Evolutionary conservation across 1,139 yeast species (phyloP).

Genomic region (Geotrichum cucujoidarum): DNA sequence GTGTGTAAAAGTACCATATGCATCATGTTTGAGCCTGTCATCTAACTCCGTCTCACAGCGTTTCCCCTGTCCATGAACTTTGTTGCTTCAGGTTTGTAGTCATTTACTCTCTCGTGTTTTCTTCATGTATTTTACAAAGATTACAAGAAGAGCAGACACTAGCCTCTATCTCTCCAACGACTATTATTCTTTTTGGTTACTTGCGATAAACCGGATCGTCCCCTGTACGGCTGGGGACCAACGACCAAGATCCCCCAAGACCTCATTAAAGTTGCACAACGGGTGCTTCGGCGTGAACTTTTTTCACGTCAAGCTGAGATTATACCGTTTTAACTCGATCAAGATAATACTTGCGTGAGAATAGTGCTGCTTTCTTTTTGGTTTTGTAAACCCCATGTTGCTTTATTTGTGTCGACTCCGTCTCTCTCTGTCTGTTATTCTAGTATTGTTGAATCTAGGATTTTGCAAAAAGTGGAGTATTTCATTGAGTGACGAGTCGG

Average conservation of each 20-base stretch:
- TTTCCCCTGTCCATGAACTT: conserved; percentile 80
- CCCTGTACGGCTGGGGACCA: no score
- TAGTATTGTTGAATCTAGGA: no score
- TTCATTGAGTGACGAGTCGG: no score
- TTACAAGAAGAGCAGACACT: conserved; percentile 5
- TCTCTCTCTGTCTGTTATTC: no score
- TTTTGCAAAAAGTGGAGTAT: no score
- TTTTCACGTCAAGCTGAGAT: conserved; percentile 51
- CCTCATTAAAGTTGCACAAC: conserved; percentile 32
- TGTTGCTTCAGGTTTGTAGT: conserved; percentile 80
- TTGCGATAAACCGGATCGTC: no score
- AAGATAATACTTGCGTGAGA: conserved; percentile 89
- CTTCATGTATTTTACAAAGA: conserved; percentile 13
- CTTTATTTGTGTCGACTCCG: neutral
- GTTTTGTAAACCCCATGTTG: neutral
- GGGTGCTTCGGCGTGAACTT: conserved; percentile 54
- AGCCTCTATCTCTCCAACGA: neutral
- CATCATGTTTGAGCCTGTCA: neutral
- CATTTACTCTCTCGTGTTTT: no score
- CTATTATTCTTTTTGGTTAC: neutral
- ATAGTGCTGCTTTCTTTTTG: conserved; percentile 32
- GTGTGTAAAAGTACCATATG: no score
- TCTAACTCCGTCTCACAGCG: conserved; percentile 22
- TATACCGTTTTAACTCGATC: conserved; percentile 80
- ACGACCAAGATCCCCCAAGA: neutral